phyloP scores from a whole-genome alignment of 2,329 filamentous ascomycete species.

The Colletotrichum tabaci region DNA sequence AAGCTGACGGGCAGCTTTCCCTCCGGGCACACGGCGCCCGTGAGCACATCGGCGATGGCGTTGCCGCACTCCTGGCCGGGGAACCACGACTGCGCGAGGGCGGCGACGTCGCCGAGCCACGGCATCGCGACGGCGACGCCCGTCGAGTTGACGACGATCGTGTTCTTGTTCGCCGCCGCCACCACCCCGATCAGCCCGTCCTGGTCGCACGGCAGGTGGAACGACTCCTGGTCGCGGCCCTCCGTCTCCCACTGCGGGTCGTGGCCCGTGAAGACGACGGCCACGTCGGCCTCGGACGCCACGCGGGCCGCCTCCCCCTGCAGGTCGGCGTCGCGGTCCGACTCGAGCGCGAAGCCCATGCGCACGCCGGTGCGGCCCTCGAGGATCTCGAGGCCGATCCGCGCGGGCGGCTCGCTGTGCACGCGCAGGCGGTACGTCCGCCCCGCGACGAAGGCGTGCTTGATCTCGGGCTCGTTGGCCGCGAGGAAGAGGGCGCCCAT shows the following conservation, averaged over 20 bases:
- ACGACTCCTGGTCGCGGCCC: constrained; percentile 72
- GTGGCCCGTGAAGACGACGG: constrained; percentile 77
- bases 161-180: constrained; percentile 71
- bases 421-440: constrained; percentile 51
- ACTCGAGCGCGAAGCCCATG: constrained; percentile 51
- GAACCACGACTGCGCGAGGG: constrained; percentile 77
- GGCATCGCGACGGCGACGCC: constrained; percentile 75
- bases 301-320: constrained; percentile 60
- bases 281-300: constrained; percentile 58
- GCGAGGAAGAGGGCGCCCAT: constrained; percentile 54
- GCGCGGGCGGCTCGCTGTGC: constrained; percentile 49
- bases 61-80: constrained; percentile 79
- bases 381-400: constrained; percentile 51
- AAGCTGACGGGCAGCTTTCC: constrained; percentile 76
- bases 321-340: constrained; percentile 69
- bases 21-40: constrained; percentile 75
- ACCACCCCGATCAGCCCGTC: constrained; percentile 76
- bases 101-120: constrained; percentile 69
- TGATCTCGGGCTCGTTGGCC: constrained; percentile 50
- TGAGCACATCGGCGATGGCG: constrained; percentile 76
- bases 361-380: constrained; percentile 51
- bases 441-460: constrained; percentile 47
- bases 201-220: constrained; percentile 65
- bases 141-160: constrained; percentile 76
- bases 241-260: constrained; percentile 66